Percentiles rank a stretch among this genome's conserved stretches.
phyloP scores from a whole-genome alignment of 345 rosid genomes.

The Eutrema yunnanense region DNA sequence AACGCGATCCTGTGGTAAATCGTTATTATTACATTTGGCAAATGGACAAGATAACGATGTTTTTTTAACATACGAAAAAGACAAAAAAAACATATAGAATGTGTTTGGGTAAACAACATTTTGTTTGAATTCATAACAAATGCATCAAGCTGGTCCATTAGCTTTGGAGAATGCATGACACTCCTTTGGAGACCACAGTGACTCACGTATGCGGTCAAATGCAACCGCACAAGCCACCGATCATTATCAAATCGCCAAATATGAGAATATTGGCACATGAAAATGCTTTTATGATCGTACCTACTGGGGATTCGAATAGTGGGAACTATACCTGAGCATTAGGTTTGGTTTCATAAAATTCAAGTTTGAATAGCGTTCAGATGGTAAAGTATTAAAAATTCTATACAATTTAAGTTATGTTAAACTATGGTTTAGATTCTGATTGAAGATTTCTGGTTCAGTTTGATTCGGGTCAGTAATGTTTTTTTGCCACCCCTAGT shows the following conservation, averaged over 20 bases:
- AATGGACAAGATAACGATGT: background rate
- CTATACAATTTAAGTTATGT: no score
- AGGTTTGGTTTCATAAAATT: no score
- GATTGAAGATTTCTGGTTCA: background rate
- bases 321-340: no score
- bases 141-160: no score
- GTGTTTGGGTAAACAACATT: no score
- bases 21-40: background rate
- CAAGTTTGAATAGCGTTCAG: no score
- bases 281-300: background rate
- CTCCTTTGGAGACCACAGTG: background rate
- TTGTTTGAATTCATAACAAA: no score
- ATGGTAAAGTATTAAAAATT: no score
- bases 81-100: no score
- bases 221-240: background rate
- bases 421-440: no score
- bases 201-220: background rate
- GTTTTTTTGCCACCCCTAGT: background rate
- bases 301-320: background rate
- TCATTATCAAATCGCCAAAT: background rate
- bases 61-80: no score
- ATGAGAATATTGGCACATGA: background rate
- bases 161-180: no score
- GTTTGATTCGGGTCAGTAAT: background rate
- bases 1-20: background rate